phyloP scores from a whole-genome alignment of 139 green algal species.

The Chlamydomonas schloesseri region DNA sequence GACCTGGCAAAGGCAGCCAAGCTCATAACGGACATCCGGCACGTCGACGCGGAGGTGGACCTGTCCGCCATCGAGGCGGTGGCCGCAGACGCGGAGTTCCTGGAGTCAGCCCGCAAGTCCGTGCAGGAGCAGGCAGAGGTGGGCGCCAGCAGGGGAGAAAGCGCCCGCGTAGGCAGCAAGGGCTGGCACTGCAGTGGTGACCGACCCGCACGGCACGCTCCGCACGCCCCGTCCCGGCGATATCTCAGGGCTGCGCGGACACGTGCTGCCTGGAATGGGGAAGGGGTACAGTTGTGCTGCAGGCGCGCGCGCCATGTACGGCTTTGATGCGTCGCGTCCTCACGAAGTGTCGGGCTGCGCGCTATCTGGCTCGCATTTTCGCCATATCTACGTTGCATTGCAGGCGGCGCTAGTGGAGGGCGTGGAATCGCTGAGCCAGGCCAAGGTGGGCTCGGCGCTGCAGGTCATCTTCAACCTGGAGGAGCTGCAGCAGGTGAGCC shows the following conservation, averaged over 20 bases:
- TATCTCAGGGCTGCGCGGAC: too few relatives aligned
- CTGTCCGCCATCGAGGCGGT: constrained; percentile 68
- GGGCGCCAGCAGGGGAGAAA: neutral
- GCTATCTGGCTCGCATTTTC: neutral
- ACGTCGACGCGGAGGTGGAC: constrained; percentile 68
- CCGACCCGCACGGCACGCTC: too few relatives aligned
- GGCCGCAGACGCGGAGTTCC: constrained; percentile 75
- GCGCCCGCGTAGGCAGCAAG: too few relatives aligned
- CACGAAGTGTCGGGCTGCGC: too few relatives aligned
- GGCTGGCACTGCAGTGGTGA: too few relatives aligned
- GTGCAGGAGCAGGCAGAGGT: constrained; percentile 75
- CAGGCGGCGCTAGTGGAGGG: constrained; percentile 80
- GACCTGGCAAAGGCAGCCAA: constrained; percentile 89
- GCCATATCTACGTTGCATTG: neutral
- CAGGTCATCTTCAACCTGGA: constrained; percentile 94
- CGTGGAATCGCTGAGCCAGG: constrained; percentile 86
- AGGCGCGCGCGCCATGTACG: too few relatives aligned
- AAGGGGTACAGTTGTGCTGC: too few relatives aligned
- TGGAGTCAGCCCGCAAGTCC: constrained; percentile 52
- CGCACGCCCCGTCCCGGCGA: too few relatives aligned
- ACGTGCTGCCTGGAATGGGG: too few relatives aligned
- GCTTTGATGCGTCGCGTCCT: too few relatives aligned
- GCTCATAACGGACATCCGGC: constrained; percentile 80
- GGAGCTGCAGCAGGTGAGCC: constrained; percentile 72
- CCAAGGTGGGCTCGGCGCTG: constrained; percentile 89